phyloP scores from a whole-genome alignment of 1,284 basidiomycete species.

The Ganoderma lingzhi region DNA sequence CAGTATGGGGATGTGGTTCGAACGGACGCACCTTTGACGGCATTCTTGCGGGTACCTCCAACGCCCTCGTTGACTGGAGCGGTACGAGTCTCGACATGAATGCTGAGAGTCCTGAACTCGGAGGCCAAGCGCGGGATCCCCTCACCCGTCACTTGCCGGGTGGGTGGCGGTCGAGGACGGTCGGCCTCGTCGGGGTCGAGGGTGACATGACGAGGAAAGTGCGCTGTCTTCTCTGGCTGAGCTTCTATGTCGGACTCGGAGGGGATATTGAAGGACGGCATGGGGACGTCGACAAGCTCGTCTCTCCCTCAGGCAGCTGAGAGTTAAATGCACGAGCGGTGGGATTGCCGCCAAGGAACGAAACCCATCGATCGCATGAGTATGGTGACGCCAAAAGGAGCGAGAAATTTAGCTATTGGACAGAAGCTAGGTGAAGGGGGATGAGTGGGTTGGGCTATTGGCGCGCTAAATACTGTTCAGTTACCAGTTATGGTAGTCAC shows the following conservation, averaged over 20 bases:
- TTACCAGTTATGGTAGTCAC: constrained; percentile 3
- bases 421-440: background rate
- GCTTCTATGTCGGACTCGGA: constrained; percentile 25
- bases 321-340: constrained; percentile 2
- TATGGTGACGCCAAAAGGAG: constrained; percentile 2
- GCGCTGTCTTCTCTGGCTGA: constrained; percentile 16
- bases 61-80: constrained; percentile 9
- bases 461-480: constrained; percentile 6
- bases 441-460: constrained; percentile 22
- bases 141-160: constrained; percentile 6
- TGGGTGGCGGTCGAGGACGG: background rate
- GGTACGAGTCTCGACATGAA: constrained; percentile 32
- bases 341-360: constrained; percentile 10
- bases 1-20: background rate
- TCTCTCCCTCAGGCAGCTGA: background rate
- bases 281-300: background rate
- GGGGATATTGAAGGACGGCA: constrained; percentile 15
- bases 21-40: constrained; percentile 35
- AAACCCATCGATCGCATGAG: constrained; percentile 2
- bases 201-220: constrained; percentile 21
- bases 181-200: constrained; percentile 16
- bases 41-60: constrained; percentile 15
- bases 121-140: constrained; percentile 31
- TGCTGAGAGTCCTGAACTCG: constrained; percentile 38
- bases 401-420: constrained; percentile 21